Evolutionary conservation across 441 rosid species (phyloP), one percentile per base, ranked within the genome.

Genomic region (Syzygium syzygioides): DNA sequence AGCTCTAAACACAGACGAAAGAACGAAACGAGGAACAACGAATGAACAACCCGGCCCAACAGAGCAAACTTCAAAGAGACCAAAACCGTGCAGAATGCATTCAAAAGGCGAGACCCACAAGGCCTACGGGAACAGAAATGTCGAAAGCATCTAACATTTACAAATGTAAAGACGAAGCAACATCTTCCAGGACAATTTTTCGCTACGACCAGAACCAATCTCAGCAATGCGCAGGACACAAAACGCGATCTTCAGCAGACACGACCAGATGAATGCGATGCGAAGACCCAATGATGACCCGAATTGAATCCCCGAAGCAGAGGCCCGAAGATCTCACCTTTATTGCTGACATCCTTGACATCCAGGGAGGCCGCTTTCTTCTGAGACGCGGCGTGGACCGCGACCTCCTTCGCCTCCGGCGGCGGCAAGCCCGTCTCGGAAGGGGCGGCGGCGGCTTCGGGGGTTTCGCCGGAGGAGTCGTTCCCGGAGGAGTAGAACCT

Each of bases 401-500:
- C 64, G n/a, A 55, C 62, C 66, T 90, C 91, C 83, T 86, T 83
- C 89, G 86, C 86, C 54, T 56, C 89, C 30, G 91, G 30, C 37
- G 89, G 89, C 26, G 76, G 85, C 34, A 88, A n/a, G 20, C 87
- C 59, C 13, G 94, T 89, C 62, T 90, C 93, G 30, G 90, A 15
- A 48, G 85, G 88, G 12, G 87, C 54, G 26, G 64, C 54, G 12
- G 87, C 54, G 23, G 64, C 54, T 23, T 18, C 4, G 26, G 92
- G 86, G 37, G 87, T 85, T 30, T 87, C 92, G 87, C 54, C 66
- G 50, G 93, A 87, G 34, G 94, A 79, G 54, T 90, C 94, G n/a
- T 92, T 90, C 52, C 91, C 94, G 87, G 96, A 91, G n/a, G 95
- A 93, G 94, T 28, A 95, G 86, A 92, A 59, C 86, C 95, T 92